Evolutionary conservation across 75 land plant species (phyloP), one percentile per base, ranked within the genome.

Genomic region (Isoetes taiwanensis): DNA sequence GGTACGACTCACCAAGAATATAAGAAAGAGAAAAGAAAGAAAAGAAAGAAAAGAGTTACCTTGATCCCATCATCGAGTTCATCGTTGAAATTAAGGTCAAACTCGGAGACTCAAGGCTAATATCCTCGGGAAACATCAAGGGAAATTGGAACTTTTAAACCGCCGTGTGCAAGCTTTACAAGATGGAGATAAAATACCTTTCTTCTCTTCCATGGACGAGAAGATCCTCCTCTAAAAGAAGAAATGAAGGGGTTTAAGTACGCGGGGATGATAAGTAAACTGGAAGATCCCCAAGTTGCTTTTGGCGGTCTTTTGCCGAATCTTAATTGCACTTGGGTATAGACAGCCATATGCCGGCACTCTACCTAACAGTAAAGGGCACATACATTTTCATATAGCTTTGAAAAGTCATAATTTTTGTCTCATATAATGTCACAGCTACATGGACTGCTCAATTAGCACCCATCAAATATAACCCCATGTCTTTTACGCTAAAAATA

Each of bases 401-500:
- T 93, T 40, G 83, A 85, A 32, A 80, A 63, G 62, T 93, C 98
- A 73, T 69, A 73, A 43, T 77, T 80, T 30, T 81, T 83, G 52
- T 72, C 78, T 56, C 58, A 68, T 79, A 54, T 70, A 76, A 37
- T 64, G 72, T 4, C 63, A 87, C 62, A 65, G 83, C 78, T 42
- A 83, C 98, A 29, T 86, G 95, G 48, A n/a, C n/a, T n/a, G n/a
- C n/a, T n/a, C n/a, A n/a, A n/a, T n/a, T n/a, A n/a, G n/a, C n/a
- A n/a, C 46, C 98, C 95, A 76, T 93, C 98, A 58, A 93, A 74
- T 55, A 80, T 83, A 70, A 93, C 95, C 50, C 98, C 98, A 77
- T 93, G 98, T 59, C 98, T 74, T 75, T 83, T 93, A 72, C 98
- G 82, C 93, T 86, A 90, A n/a, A 95, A n/a, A n/a, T n/a, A n/a